These are phyloP conservation scores for Penicillium brevicompactum DNA, from an alignment of 2,329 filamentous ascomycete genomes.

Conservation along the genomic window DNA sequence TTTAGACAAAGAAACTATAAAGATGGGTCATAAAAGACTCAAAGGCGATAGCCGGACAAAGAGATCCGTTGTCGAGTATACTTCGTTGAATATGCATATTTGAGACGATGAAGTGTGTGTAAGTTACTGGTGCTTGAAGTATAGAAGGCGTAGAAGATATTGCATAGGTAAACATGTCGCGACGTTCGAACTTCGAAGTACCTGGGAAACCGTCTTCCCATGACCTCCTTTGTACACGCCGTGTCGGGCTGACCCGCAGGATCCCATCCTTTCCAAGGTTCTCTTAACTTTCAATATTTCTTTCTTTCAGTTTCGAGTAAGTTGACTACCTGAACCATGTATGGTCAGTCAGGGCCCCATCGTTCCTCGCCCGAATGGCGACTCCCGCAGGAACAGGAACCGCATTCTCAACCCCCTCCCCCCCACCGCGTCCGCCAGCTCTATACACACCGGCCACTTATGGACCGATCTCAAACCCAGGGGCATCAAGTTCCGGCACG, in stretches of 20 bases:
- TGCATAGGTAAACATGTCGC: too few relatives aligned
- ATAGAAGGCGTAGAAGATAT: too few relatives aligned
- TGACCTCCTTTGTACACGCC: background rate
- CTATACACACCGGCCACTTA: slow-evolving; percentile 40
- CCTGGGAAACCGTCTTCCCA: too few relatives aligned
- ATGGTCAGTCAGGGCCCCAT: slow-evolving; percentile 33
- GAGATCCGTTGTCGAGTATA: background rate
- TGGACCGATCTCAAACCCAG: slow-evolving; percentile 35
- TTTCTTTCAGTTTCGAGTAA: background rate
- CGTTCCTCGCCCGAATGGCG: slow-evolving; percentile 45
- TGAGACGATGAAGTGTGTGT: too few relatives aligned
- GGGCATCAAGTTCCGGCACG: slow-evolving; percentile 19
- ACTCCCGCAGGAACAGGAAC: slow-evolving; percentile 19
- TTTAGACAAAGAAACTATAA: background rate
- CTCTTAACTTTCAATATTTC: background rate
- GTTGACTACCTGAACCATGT: slow-evolving; percentile 30
- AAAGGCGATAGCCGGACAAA: background rate
- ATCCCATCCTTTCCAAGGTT: background rate
- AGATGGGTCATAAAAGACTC: background rate
- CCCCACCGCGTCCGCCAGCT: slow-evolving; percentile 25
- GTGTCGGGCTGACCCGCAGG: background rate
- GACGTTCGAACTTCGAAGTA: too few relatives aligned
- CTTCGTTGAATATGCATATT: too few relatives aligned
- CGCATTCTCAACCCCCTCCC: slow-evolving; percentile 27
- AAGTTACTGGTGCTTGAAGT: too few relatives aligned